Percentiles rank a stretch among this genome's conserved stretches.
Conservation (phyloP, 2,329 filamentous ascomycete species). For the Sclerotinia borealis region DNA sequence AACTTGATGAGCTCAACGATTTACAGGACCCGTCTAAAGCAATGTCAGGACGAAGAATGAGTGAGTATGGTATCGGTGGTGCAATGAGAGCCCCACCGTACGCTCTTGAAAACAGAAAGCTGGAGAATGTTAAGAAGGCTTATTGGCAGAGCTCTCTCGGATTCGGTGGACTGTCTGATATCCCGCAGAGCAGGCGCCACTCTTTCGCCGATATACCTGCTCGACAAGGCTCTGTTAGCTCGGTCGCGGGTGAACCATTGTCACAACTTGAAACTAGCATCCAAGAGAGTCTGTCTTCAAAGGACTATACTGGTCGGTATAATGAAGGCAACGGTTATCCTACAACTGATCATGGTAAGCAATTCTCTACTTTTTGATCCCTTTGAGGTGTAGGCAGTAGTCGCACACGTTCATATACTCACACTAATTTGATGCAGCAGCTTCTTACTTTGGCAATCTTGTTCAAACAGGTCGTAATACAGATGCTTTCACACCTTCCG, state of each 20-base stretch:
- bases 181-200: conserved; percentile 70
- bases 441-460: conserved; percentile 31
- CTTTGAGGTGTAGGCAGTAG: not conserved
- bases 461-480: conserved; percentile 22
- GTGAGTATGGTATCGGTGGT: conserved; percentile 32
- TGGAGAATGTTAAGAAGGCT: conserved; percentile 60
- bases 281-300: conserved; percentile 29
- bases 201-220: conserved; percentile 69
- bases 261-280: conserved; percentile 32
- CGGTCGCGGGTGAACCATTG: conserved; percentile 45
- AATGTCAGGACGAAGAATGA: conserved; percentile 33
- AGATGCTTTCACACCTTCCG: conserved; percentile 18
- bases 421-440: conserved; percentile 24
- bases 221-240: conserved; percentile 57
- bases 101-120: conserved; percentile 53
- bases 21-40: conserved; percentile 30
- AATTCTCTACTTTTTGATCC: not conserved
- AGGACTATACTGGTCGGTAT: conserved; percentile 28
- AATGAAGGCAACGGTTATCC: conserved; percentile 27
- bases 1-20: conserved; percentile 59
- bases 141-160: conserved; percentile 68
- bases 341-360: conserved; percentile 33
- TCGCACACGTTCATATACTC: conserved; percentile 17
- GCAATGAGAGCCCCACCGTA: conserved; percentile 29
- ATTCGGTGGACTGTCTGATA: conserved; percentile 54